Conservation (phyloP, 2,329 filamentous ascomycete genomes). For the Penicillium italicum region DNA sequence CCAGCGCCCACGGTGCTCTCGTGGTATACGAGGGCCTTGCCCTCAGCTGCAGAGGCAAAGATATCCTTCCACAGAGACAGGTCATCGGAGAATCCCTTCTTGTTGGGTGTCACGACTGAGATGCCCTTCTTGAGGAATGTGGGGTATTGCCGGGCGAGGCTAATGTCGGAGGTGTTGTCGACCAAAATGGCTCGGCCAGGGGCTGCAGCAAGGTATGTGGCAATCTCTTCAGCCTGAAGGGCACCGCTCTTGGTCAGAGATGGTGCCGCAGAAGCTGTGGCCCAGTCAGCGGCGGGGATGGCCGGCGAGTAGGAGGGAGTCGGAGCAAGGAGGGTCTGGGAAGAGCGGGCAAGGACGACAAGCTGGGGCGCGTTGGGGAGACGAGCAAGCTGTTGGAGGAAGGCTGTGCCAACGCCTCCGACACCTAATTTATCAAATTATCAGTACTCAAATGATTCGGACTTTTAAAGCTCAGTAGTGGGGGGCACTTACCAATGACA, state of each 20-base stretch:
- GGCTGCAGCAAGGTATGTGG: conserved; percentile 72
- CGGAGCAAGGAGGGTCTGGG: conserved; percentile 70
- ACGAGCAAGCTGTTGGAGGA: conserved; percentile 75
- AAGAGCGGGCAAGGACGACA: conserved; percentile 81
- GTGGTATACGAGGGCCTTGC: conserved; percentile 79
- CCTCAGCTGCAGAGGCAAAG: conserved; percentile 64
- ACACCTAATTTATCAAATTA: conserved; percentile 57
- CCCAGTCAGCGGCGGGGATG: conserved; percentile 56
- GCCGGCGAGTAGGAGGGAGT: conserved; percentile 65
- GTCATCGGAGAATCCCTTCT: conserved; percentile 89
- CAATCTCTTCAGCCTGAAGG: conserved; percentile 65
- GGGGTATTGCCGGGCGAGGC: conserved; percentile 79
- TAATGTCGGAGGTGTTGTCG: conserved; percentile 92
- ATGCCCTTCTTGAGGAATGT: conserved; percentile 75
- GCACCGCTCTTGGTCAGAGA: conserved; percentile 49
- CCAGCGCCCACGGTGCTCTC: conserved; percentile 93
- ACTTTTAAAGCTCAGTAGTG: background rate
- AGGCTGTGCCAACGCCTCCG: conserved; percentile 88
- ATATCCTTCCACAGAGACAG: conserved; percentile 83
- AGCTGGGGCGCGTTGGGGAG: conserved; percentile 69
- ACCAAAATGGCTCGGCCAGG: conserved; percentile 78
- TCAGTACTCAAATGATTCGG: background rate
- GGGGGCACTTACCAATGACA: conserved; percentile 37
- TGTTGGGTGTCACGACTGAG: conserved; percentile 93
- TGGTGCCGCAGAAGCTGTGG: conserved; percentile 58